Percentiles rank a stretch among this genome's conserved stretches.
Conservation (phyloP, 805 yeast genomes). For the Ogataea sp. region DNA sequence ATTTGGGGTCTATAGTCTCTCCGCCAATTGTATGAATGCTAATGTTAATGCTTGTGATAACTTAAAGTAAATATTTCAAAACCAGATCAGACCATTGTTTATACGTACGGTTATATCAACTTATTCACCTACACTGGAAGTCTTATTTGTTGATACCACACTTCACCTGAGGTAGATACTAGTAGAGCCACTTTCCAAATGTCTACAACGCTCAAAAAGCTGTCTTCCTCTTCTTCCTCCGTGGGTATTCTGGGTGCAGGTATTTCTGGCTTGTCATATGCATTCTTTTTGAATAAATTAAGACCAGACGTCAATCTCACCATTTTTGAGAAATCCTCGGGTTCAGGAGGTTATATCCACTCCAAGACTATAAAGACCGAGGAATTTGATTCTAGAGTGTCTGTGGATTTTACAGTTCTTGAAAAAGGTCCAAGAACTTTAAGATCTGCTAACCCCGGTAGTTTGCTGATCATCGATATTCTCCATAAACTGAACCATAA, state of each 20-base stretch:
- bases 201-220: neutral
- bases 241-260: conserved; percentile 86
- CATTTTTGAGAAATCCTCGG: conserved; percentile 45
- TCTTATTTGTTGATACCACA: too few species aligned
- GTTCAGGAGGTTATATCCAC: conserved; percentile 77
- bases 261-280: conserved; percentile 72
- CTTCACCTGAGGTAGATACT: too few species aligned
- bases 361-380: conserved; percentile 33
- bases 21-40: too few species aligned
- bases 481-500: conserved; percentile 38
- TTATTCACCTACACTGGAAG: too few species aligned
- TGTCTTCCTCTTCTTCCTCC: neutral
- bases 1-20: too few species aligned
- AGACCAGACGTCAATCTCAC: conserved; percentile 70
- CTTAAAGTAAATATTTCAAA: too few species aligned
- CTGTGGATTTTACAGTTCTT: conserved; percentile 27
- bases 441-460: conserved; percentile 76
- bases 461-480: conserved; percentile 57
- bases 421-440: conserved; percentile 93
- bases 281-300: conserved; percentile 58
- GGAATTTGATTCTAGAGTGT: conserved; percentile 16
- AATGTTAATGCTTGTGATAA: too few species aligned
- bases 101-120: too few species aligned
- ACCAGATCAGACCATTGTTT: too few species aligned
- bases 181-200: too few species aligned